Conservation (phyloP, 805 yeast genomes). For the Kodamaea nitidulidarum region DNA sequence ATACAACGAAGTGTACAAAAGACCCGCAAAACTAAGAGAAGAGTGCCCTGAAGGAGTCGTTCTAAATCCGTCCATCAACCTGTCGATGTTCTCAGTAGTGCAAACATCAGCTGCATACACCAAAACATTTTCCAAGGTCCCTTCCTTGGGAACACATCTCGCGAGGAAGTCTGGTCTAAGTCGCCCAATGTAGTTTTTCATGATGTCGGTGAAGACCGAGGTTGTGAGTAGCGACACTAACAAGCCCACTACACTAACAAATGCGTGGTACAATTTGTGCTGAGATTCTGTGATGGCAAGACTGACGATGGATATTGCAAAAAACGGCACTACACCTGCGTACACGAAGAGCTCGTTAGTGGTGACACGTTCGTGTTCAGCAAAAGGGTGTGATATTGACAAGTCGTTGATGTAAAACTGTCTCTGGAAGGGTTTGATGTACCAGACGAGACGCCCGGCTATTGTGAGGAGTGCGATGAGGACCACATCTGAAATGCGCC, state of each 20-base stretch:
- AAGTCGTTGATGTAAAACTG: slow-evolving; percentile 74
- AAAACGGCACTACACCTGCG: slow-evolving; percentile 49
- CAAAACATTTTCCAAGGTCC: slow-evolving; percentile 50
- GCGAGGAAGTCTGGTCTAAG: slow-evolving; percentile 90
- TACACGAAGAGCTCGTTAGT: slow-evolving; percentile 50
- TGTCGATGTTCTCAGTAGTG: slow-evolving; percentile 44
- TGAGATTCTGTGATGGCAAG: slow-evolving; percentile 45
- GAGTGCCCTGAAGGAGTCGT: slow-evolving; percentile 85
- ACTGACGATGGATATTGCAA: slow-evolving; percentile 31
- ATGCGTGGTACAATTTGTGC: slow-evolving; percentile 57
- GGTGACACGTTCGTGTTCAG: slow-evolving; percentile 69
- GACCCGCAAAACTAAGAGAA: slow-evolving; percentile 63
- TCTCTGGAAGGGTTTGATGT: slow-evolving; percentile 62
- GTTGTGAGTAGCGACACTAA: slow-evolving; percentile 56
- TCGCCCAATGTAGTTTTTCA: slow-evolving; percentile 84
- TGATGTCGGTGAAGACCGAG: slow-evolving; percentile 61
- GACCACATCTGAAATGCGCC: slow-evolving; percentile 24
- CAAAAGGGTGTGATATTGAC: slow-evolving; percentile 77
- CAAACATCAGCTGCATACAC: slow-evolving; percentile 65
- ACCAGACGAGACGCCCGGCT: slow-evolving; percentile 19
- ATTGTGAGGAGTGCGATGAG: slow-evolving; percentile 21
- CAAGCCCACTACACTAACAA: slow-evolving; percentile 65
- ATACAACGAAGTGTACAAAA: slow-evolving; percentile 63
- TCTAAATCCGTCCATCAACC: slow-evolving; percentile 67
- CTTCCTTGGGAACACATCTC: slow-evolving; percentile 67